Conservation (phyloP, 1,284 basidiomycete species). For the Cerioporus squamosus region DNA sequence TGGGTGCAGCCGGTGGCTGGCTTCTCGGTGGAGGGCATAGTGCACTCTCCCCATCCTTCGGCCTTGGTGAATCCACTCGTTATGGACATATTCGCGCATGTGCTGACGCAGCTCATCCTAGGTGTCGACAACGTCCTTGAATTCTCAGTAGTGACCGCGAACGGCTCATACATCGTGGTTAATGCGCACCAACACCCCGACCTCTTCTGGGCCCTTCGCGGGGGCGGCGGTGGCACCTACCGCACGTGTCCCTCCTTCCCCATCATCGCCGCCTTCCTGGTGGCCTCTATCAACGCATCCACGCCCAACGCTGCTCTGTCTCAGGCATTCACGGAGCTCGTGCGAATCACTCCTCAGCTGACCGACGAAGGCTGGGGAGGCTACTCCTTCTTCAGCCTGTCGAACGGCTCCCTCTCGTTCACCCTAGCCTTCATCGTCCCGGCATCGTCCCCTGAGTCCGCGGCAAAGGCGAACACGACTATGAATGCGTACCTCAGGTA, state of each 20-base stretch:
- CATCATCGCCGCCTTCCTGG: constrained; percentile 26
- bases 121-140: constrained; percentile 50
- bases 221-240: constrained; percentile 52
- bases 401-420: constrained; percentile 1
- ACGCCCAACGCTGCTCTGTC: constrained; percentile 13
- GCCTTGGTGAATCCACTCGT: constrained; percentile 39
- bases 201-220: constrained; percentile 58
- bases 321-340: constrained; percentile 23
- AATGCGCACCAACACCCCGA: constrained; percentile 42
- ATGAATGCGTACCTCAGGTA: constrained; percentile 37
- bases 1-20: constrained; percentile 43
- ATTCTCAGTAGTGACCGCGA: constrained; percentile 43
- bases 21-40: constrained; percentile 50
- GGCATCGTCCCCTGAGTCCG: constrained; percentile 31
- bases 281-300: constrained; percentile 23
- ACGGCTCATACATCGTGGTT: constrained; percentile 38
- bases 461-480: constrained; percentile 36
- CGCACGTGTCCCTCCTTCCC: constrained; percentile 40
- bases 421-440: constrained; percentile 26
- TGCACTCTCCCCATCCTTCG: constrained; percentile 41
- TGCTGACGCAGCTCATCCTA: constrained; percentile 32
- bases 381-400: constrained; percentile 6
- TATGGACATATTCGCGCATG: background rate
- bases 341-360: constrained; percentile 26
- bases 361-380: constrained; percentile 31